Conservation (phyloP, 345 rosid genomes). For the Chamaenerion angustifolium region DNA sequence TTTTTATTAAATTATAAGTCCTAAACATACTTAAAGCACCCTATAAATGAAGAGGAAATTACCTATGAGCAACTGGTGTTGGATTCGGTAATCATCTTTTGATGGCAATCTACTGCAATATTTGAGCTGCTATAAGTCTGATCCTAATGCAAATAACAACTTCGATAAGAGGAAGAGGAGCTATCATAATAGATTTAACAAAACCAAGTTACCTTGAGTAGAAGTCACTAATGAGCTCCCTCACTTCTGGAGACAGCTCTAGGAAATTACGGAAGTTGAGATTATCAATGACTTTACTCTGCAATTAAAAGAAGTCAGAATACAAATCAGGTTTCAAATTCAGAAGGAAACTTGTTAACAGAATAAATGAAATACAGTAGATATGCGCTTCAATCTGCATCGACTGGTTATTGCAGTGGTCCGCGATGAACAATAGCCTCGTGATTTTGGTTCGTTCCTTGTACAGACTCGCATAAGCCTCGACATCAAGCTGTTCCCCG, state of each 20-base stretch:
- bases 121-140: neutral
- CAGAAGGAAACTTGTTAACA: conserved; percentile 2
- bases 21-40: no score
- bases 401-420: no score
- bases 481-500: conserved; percentile 86
- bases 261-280: conserved; percentile 80
- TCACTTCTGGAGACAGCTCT: conserved; percentile 96
- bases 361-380: neutral
- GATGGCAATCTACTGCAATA: neutral
- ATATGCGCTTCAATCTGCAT: conserved; percentile 84
- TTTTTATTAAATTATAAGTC: no score
- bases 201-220: conserved; percentile 59
- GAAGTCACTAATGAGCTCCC: conserved; percentile 92
- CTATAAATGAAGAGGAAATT: no score
- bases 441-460: conserved; percentile 75
- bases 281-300: conserved; percentile 92
- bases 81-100: no score
- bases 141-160: neutral
- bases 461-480: conserved; percentile 83
- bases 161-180: neutral
- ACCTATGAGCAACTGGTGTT: no score
- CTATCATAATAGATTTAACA: no score
- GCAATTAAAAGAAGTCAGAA: conserved; percentile 15
- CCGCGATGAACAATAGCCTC: no score
- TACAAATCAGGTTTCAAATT: conserved; percentile 6